Evolutionary conservation across 2,329 filamentous ascomycete genomes (phyloP).

Genomic region (Colletotrichum lindemuthianum): DNA sequence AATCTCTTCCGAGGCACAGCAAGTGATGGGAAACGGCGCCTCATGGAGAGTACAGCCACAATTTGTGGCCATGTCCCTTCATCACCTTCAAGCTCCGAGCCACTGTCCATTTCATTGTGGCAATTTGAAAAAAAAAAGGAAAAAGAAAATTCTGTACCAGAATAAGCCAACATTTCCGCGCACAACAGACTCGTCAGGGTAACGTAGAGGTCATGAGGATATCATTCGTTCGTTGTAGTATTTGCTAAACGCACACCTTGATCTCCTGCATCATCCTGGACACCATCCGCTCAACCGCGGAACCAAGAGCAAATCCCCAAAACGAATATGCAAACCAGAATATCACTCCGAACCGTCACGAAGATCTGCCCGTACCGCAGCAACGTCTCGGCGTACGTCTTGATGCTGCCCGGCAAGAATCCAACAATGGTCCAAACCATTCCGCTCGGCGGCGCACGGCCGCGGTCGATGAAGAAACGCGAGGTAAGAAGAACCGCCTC

Average conservation of each 20-base stretch:
- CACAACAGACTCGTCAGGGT: too few relatives aligned
- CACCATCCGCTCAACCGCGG: slow-evolving; percentile 38
- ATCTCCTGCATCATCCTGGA: background rate
- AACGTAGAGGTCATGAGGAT: too few relatives aligned
- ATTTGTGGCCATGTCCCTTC: too few relatives aligned
- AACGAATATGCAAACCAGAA: slow-evolving; percentile 81
- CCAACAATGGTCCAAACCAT: slow-evolving; percentile 71
- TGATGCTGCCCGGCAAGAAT: slow-evolving; percentile 73
- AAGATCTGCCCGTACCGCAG: slow-evolving; percentile 77
- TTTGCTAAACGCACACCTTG: background rate
- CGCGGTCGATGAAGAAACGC: slow-evolving; percentile 75
- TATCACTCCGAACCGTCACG: slow-evolving; percentile 75
- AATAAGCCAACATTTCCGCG: too few relatives aligned
- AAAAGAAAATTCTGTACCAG: too few relatives aligned
- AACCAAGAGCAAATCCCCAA: slow-evolving; percentile 68
- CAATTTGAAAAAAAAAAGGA: too few relatives aligned
- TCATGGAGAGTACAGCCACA: too few relatives aligned
- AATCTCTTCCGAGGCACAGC: too few relatives aligned
- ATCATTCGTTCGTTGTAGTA: background rate
- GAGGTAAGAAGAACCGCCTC: slow-evolving; percentile 78
- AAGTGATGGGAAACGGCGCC: too few relatives aligned
- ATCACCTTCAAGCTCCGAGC: background rate
- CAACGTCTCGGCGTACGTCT: slow-evolving; percentile 68
- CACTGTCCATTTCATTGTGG: background rate
- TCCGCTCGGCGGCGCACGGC: slow-evolving; percentile 65